phyloP scores from a whole-genome alignment of 1,284 basidiomycete species.

The Coniferiporia weirii region DNA sequence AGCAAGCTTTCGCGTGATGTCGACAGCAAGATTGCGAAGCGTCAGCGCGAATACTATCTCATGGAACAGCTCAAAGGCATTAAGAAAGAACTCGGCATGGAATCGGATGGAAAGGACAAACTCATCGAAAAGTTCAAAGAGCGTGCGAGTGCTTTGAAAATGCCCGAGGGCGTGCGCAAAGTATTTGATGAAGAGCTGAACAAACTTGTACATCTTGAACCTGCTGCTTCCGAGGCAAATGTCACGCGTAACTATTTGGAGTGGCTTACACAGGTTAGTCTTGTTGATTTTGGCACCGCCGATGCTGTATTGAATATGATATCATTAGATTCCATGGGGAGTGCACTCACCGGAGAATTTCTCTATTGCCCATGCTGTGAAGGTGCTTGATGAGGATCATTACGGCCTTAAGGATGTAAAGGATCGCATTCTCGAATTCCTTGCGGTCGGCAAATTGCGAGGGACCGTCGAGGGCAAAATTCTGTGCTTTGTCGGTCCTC shows the following conservation, averaged over 20 bases:
- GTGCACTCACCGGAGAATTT: constrained; percentile 93
- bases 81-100: constrained; percentile 98
- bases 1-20: constrained; percentile 93
- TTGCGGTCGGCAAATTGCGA: constrained; percentile 94
- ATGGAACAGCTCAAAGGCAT: constrained; percentile 99
- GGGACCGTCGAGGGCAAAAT: constrained; percentile 99
- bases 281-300: not conserved
- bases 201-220: constrained; percentile 90
- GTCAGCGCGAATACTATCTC: constrained; percentile 95
- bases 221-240: constrained; percentile 89
- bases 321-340: constrained; percentile 85
- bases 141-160: constrained; percentile 79
- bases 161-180: constrained; percentile 90
- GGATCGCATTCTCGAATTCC: constrained; percentile 95
- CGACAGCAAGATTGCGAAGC: constrained; percentile 94
- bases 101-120: constrained; percentile 97
- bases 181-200: constrained; percentile 96
- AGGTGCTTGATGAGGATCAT: constrained; percentile 92
- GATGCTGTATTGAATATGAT: constrained; percentile 5
- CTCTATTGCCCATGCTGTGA: constrained; percentile 79
- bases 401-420: constrained; percentile 96
- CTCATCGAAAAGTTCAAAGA: constrained; percentile 95
- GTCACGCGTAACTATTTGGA: constrained; percentile 97
- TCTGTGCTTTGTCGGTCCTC: constrained; percentile 93
- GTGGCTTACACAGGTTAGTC: constrained; percentile 83